A percentile compares a stretch with the other conserved stretches of the same genome.
These are phyloP conservation scores for Penicillium hesseltinei DNA, from an alignment of 2,329 filamentous ascomycete genomes.

Conservation along the genomic window DNA sequence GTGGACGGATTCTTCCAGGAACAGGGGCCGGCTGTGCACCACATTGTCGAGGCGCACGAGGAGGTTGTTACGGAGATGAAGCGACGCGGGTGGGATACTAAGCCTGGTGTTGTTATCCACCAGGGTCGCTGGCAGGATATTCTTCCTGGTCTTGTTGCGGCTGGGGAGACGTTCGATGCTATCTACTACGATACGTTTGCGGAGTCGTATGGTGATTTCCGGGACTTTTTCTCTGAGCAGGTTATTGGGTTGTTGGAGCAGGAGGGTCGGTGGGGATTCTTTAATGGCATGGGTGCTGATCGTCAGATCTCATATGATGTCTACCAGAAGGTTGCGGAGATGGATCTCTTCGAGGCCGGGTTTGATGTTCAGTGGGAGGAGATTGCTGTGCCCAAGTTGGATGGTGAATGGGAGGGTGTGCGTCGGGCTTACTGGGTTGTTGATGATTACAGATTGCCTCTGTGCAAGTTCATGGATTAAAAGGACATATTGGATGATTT, in stretches of 20 bases:
- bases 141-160: constrained; percentile 64
- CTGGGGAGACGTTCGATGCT: constrained; percentile 72
- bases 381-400: constrained; percentile 69
- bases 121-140: constrained; percentile 79
- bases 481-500: not conserved
- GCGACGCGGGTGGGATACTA: constrained; percentile 66
- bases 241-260: constrained; percentile 70
- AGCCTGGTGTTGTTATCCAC: constrained; percentile 59
- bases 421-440: constrained; percentile 87
- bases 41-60: constrained; percentile 84
- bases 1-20: constrained; percentile 73
- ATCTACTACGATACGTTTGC: constrained; percentile 99
- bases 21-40: constrained; percentile 66
- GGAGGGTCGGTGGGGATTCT: constrained; percentile 60
- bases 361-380: constrained; percentile 86
- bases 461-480: constrained; percentile 42
- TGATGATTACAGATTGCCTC: constrained; percentile 52
- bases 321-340: constrained; percentile 86
- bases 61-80: constrained; percentile 69
- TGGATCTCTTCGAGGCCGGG: constrained; percentile 84
- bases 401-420: constrained; percentile 84
- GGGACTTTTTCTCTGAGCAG: constrained; percentile 82
- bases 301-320: constrained; percentile 93
- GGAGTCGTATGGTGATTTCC: constrained; percentile 83
- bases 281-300: constrained; percentile 82